These are phyloP conservation scores for Metschnikowia proteae DNA, from an alignment of 805 yeast genomes.

Conservation along the genomic window DNA sequence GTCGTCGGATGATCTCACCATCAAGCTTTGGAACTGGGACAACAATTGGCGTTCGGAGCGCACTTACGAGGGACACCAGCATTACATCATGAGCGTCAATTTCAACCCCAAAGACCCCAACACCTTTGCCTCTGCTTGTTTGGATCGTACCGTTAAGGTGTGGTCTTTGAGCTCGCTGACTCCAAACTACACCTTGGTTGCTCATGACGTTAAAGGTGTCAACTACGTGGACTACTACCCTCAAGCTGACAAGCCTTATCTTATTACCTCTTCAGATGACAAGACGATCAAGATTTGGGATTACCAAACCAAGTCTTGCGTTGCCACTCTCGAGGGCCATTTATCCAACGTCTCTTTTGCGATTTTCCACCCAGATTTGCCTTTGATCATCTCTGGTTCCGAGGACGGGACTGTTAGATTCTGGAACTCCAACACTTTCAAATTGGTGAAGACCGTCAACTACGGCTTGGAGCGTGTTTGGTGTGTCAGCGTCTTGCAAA, in stretches of 20 bases:
- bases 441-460: constrained; percentile 86
- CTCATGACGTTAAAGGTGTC: constrained; percentile 92
- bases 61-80: constrained; percentile 91
- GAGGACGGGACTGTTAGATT: constrained; percentile 93
- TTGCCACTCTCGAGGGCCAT: constrained; percentile 93
- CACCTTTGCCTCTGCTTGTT: constrained; percentile 95
- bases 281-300: constrained; percentile 89
- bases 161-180: constrained; percentile 88
- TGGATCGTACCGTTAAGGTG: constrained; percentile 93
- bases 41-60: constrained; percentile 86
- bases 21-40: constrained; percentile 98
- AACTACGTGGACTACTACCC: constrained; percentile 97
- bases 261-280: constrained; percentile 90
- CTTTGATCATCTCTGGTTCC: constrained; percentile 90
- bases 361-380: constrained; percentile 95
- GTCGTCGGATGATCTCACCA: constrained; percentile 86
- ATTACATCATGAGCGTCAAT: constrained; percentile 89
- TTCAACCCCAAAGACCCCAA: constrained; percentile 97
- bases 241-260: constrained; percentile 93
- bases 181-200: constrained; percentile 88
- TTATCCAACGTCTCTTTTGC: constrained; percentile 94
- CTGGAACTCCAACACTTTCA: constrained; percentile 94
- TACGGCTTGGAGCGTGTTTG: constrained; percentile 94
- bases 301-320: constrained; percentile 93
- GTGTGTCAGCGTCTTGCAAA: constrained; percentile 78